phyloP scores from a whole-genome alignment of 495 filamentous ascomycete species.

The Penicillium steckii region DNA sequence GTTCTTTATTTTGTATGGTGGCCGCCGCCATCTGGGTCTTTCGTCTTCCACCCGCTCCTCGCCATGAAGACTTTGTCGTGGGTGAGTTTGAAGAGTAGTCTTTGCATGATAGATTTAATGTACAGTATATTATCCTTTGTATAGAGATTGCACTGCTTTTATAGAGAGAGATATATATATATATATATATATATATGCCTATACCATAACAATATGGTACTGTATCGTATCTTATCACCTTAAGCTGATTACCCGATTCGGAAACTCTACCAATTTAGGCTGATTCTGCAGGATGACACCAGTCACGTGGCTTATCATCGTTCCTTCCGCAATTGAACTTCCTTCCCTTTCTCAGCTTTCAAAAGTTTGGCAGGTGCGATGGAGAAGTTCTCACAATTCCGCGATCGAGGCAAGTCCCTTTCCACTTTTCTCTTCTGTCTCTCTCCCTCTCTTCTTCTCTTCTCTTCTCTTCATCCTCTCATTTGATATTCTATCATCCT shows the following conservation, averaged over 20 bases:
- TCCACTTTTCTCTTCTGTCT: neutral
- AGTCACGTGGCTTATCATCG: neutral
- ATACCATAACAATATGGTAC: neutral
- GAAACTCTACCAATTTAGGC: neutral
- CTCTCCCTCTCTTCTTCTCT: neutral
- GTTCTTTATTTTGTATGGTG: conserved; percentile 39
- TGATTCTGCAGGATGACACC: neutral
- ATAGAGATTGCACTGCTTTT: neutral
- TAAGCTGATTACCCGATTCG: neutral
- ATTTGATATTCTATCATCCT: too few relatives aligned
- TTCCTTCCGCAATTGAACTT: neutral
- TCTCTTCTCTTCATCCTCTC: too few relatives aligned
- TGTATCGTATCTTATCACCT: too few relatives aligned
- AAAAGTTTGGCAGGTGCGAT: conserved; percentile 45
- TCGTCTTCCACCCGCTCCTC: conserved; percentile 25
- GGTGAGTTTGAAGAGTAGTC: conserved; percentile 21
- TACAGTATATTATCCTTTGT: conserved; percentile 18
- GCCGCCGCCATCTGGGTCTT: conserved; percentile 40
- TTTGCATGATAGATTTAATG: conserved; percentile 7
- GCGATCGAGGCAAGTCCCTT: conserved; percentile 73
- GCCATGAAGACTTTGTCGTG: conserved; percentile 22
- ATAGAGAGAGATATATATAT: neutral
- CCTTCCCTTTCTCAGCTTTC: neutral
- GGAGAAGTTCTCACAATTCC: conserved; percentile 97
- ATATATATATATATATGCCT: neutral